Evolutionary conservation across 1,284 basidiomycete genomes (phyloP).

Genomic region (Trichosporon faecale): DNA sequence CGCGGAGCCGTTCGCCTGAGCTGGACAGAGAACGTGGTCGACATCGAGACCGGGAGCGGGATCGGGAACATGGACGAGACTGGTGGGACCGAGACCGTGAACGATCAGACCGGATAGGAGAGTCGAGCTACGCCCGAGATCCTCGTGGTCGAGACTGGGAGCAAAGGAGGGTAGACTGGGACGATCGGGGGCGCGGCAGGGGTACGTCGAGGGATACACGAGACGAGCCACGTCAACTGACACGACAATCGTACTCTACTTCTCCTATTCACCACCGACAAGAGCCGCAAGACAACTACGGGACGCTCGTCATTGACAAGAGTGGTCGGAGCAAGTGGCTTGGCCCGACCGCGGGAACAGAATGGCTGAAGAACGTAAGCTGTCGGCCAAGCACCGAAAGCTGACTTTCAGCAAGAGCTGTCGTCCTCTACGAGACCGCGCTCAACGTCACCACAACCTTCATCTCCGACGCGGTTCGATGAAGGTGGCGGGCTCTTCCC

Average conservation of each 20-base stretch:
- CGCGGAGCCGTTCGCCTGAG: neutral
- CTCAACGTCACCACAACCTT: neutral
- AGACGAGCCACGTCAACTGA: neutral
- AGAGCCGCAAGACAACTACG: slow-evolving; percentile 31
- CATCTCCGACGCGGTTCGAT: slow-evolving; percentile 9
- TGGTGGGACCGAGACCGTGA: neutral
- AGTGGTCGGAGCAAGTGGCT: slow-evolving; percentile 38
- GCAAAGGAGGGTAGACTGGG: neutral
- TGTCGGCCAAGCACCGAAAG: neutral
- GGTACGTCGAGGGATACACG: neutral
- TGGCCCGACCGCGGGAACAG: slow-evolving; percentile 39
- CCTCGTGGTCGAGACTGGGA: neutral
- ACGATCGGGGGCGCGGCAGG: neutral
- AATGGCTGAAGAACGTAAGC: slow-evolving; percentile 42
- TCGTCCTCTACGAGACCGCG: slow-evolving; percentile 2
- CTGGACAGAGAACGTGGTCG: neutral
- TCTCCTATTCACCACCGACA: neutral
- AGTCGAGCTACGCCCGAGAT: neutral
- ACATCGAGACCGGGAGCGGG: neutral
- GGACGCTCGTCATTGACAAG: slow-evolving; percentile 37
- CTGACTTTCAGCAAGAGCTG: slow-evolving; percentile 19
- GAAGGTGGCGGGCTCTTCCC: slow-evolving; percentile 19
- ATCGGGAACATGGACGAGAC: slow-evolving; percentile 6
- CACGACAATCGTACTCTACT: neutral
- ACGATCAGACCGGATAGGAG: neutral